A percentile compares a stretch with the other conserved stretches of the same genome.
Evolutionary conservation across 2,329 filamentous ascomycete genomes (phyloP).

Genomic region (Colletotrichum noveboracense): DNA sequence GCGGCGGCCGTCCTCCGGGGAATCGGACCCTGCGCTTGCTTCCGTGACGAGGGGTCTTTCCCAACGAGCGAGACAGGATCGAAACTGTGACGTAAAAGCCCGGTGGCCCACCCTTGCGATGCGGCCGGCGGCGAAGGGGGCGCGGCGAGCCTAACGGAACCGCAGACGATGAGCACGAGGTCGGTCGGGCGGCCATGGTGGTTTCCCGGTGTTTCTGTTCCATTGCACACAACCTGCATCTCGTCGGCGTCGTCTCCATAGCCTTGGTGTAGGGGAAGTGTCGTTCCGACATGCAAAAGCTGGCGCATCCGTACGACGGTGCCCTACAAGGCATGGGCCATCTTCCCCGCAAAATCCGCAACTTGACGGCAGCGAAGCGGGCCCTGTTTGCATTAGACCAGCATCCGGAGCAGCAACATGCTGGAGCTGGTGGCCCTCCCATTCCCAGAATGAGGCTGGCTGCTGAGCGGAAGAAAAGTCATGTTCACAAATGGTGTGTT

Average conservation of each 20-base stretch:
- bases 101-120: not conserved
- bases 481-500: not conserved
- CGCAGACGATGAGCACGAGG: not conserved
- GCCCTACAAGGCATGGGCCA: conserved; percentile 13
- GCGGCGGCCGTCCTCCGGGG: not conserved
- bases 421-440: not conserved
- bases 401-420: not conserved
- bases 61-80: not conserved
- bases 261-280: not conserved
- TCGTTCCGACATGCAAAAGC: not conserved
- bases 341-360: conserved; percentile 21
- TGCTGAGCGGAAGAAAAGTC: not conserved
- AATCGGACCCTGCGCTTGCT: not conserved
- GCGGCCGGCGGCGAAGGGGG: conserved; percentile 13
- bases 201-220: not conserved
- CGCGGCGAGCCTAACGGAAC: not conserved
- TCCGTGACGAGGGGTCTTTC: not conserved
- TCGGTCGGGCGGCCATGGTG: not conserved
- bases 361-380: conserved; percentile 11
- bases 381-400: conserved; percentile 19
- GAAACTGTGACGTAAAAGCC: conserved; percentile 19
- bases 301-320: not conserved
- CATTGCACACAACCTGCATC: not conserved
- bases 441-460: not conserved
- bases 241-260: not conserved